phyloP scores from a whole-genome alignment of 2,329 filamentous ascomycete species.

The Botrytis squamosa region DNA sequence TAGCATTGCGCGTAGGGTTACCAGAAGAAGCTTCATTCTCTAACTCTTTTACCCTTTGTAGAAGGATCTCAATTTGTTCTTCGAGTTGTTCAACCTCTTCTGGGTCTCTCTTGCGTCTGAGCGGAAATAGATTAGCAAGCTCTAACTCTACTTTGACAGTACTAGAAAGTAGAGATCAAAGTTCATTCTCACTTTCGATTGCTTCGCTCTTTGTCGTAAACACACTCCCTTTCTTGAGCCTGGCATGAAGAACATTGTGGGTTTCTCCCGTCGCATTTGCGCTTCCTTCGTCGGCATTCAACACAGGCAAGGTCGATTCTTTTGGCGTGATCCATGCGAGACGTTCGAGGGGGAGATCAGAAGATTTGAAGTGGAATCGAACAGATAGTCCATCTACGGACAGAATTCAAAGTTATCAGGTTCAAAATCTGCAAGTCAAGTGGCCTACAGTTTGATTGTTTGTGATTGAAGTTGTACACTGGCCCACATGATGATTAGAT shows the following conservation, averaged over 20 bases:
- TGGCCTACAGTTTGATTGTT: neutral
- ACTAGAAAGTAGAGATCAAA: neutral
- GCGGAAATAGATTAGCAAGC: neutral
- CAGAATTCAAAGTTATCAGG: neutral
- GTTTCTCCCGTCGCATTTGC: neutral
- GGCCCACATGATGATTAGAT: neutral
- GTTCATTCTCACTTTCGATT: neutral
- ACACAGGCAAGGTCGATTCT: slow-evolving; percentile 2
- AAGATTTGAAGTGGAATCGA: too few relatives aligned
- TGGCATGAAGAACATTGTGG: neutral
- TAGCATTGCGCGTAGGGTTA: neutral
- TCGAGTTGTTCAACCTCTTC: neutral
- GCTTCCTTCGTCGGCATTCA: slow-evolving; percentile 1
- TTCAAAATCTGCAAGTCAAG: neutral
- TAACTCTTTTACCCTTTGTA: neutral
- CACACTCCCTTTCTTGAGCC: neutral
- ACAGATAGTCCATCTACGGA: neutral
- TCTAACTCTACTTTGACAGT: neutral
- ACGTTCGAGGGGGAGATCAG: neutral
- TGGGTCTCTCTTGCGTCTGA: slow-evolving; percentile 2
- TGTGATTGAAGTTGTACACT: neutral
- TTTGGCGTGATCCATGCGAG: neutral
- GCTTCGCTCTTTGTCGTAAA: neutral
- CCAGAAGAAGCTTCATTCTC: neutral
- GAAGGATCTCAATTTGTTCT: slow-evolving; percentile 6